Percentiles rank a stretch among this genome's conserved stretches.
phyloP scores from a whole-genome alignment of 148 eudicot species.

The Fallopia convolvulus region DNA sequence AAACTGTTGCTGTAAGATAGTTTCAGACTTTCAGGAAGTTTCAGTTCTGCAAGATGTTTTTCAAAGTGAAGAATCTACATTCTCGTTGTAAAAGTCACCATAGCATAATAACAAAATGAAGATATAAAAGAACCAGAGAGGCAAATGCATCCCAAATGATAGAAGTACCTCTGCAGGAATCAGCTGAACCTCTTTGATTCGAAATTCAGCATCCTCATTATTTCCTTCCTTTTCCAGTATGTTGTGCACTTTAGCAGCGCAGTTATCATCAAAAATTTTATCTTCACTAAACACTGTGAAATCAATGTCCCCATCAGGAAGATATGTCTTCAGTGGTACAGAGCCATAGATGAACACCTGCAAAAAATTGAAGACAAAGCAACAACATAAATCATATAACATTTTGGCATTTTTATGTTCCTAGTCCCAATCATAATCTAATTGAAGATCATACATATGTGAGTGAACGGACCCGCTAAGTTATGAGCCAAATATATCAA shows the following conservation, averaged over 20 bases:
- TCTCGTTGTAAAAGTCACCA: neutral
- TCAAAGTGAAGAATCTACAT: neutral
- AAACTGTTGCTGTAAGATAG: neutral
- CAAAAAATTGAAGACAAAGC: slow-evolving; percentile 11
- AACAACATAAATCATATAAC: neutral
- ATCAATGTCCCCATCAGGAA: slow-evolving; percentile 97
- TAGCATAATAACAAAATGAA: neutral
- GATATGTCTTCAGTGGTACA: slow-evolving; percentile 86
- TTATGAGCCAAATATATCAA: neutral
- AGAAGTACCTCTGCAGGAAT: slow-evolving; percentile 78
- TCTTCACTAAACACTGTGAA: slow-evolving; percentile 61
- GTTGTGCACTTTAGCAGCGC: slow-evolving; percentile 70
- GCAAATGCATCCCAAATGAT: neutral
- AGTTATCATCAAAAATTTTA: slow-evolving; percentile 45
- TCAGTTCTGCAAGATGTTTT: neutral
- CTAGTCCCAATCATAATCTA: neutral
- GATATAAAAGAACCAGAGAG: neutral
- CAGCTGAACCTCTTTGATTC: slow-evolving; percentile 82
- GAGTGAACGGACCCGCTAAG: neutral
- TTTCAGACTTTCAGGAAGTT: neutral
- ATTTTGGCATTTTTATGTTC: neutral
- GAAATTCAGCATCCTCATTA: slow-evolving; percentile 72
- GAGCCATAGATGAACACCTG: slow-evolving; percentile 94
- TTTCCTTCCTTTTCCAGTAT: slow-evolving; percentile 65
- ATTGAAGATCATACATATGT: neutral